Evolutionary conservation across 116 monocot species (phyloP), one percentile per base, ranked within the genome.

Genomic region (Zostera marina): DNA sequence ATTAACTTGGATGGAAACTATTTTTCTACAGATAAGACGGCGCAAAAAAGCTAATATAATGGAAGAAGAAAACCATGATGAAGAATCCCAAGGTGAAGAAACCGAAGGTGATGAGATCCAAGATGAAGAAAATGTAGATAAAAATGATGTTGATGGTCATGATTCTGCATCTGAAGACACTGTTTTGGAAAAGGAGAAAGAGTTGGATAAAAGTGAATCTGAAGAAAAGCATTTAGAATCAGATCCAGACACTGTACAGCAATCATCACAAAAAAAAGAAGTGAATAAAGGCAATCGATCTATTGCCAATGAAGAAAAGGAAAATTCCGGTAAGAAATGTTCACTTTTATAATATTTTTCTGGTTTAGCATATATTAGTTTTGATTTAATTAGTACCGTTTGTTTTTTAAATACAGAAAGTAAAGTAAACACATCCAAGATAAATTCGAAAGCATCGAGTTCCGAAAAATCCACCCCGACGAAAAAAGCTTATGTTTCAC

Each of bases 151-250:
- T n/a, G 69, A 54, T 48, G 24, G 52, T 11, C 25, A 42, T 38
- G 53, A 14, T 43, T 23, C 22, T 24, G 41, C 52, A 22, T 60
- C 26, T 41, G 60, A 67, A 5, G 54, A 68, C 26, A 53, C 19
- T 42, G 15, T 32, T 40, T 51, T 41, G 22, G 44, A 40, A 6
- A 39, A 60, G 6, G 23, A 14, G 19, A 19, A 9, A 11, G 61
- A 54, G 44, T 22, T 21, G 16, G 67, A 67, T 19, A 61, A 53
- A 41, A 53, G 25, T 61, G 61, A 53, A 42, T 25, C 53, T 47
- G 63, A 63, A 22, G 49, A 63, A 25, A 44, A 54, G 5, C 48
- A 47, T 24, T 22, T 53, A 41, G 8, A 63, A 24, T 7, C 42
- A 41, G 51, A 63, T 1, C 48, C 55, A 19, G 26, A 15, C 38